These are phyloP conservation scores for Penicillium aurantiogriseum DNA, from an alignment of 2,329 filamentous ascomycete genomes.

Conservation along the genomic window DNA sequence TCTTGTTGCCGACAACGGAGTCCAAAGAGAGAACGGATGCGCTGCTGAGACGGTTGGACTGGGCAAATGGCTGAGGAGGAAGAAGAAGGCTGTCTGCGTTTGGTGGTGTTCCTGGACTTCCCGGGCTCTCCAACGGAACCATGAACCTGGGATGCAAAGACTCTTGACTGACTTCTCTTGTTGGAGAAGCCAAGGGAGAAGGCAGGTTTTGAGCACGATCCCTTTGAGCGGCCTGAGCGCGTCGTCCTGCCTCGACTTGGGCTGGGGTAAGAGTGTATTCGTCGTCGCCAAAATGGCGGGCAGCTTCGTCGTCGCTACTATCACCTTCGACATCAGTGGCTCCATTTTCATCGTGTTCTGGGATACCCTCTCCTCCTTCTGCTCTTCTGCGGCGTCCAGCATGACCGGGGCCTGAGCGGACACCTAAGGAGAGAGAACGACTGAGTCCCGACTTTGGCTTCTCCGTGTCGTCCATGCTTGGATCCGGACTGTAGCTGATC, in stretches of 20 bases:
- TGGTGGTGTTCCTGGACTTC: slow-evolving; percentile 29
- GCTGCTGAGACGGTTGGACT: slow-evolving; percentile 39
- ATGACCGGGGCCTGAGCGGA: slow-evolving; percentile 46
- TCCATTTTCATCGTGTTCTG: slow-evolving; percentile 18
- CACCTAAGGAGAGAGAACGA: slow-evolving; percentile 44
- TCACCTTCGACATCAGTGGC: slow-evolving; percentile 28
- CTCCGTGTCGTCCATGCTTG: slow-evolving; percentile 31
- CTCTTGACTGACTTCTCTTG: slow-evolving; percentile 23
- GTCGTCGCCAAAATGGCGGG: slow-evolving; percentile 38
- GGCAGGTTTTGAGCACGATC: slow-evolving; percentile 5
- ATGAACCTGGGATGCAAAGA: slow-evolving; percentile 21
- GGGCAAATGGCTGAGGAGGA: slow-evolving; percentile 28
- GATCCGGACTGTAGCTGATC: slow-evolving; percentile 41
- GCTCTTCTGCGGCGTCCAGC: slow-evolving; percentile 26
- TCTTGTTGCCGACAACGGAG: slow-evolving; percentile 59
- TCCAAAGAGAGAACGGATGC: slow-evolving; percentile 55
- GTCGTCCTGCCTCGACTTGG: slow-evolving; percentile 38
- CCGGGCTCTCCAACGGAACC: slow-evolving; percentile 25
- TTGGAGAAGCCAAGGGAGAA: slow-evolving; percentile 1
- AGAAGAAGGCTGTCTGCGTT: slow-evolving; percentile 32
- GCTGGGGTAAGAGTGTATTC: slow-evolving; percentile 43
- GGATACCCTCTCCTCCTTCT: slow-evolving; percentile 15
- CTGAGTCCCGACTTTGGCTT: slow-evolving; percentile 36
- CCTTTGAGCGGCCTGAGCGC: slow-evolving; percentile 24
- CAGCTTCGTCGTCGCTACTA: slow-evolving; percentile 39